Conservation (phyloP, 129 eudicot genomes). For the Lonicera japonica region DNA sequence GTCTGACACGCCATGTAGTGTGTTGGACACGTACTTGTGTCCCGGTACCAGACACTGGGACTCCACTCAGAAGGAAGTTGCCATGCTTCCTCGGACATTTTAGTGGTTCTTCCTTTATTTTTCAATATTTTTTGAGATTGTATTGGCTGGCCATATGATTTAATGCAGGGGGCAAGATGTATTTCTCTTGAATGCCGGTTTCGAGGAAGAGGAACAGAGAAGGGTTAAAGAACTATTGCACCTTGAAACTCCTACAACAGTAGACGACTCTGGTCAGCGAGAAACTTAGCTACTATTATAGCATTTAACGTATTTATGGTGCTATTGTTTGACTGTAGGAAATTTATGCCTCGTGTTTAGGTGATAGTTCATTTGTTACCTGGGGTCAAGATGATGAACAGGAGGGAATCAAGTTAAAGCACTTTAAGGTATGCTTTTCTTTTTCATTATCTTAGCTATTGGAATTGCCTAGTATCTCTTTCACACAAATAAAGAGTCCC, state of each 20-base stretch:
- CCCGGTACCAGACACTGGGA: too few relatives aligned
- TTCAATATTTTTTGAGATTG: background rate
- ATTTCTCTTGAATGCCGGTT: slow-evolving; percentile 60
- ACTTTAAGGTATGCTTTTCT: slow-evolving; percentile 66
- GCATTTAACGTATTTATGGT: background rate
- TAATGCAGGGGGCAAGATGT: slow-evolving; percentile 74
- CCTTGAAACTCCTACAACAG: slow-evolving; percentile 30
- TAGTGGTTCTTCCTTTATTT: background rate
- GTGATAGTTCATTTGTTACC: slow-evolving; percentile 37
- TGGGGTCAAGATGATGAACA: slow-evolving; percentile 67
- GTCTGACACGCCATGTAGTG: too few relatives aligned
- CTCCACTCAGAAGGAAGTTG: too few relatives aligned
- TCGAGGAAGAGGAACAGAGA: slow-evolving; percentile 54
- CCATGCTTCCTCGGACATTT: too few relatives aligned
- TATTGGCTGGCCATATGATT: background rate
- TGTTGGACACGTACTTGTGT: too few relatives aligned
- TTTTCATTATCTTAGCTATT: too few relatives aligned
- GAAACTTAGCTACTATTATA: background rate
- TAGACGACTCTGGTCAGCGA: slow-evolving; percentile 76
- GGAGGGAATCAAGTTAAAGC: slow-evolving; percentile 71
- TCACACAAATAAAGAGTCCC: too few relatives aligned
- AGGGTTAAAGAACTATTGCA: slow-evolving; percentile 64
- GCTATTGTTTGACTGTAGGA: background rate
- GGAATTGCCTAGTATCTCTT: too few relatives aligned
- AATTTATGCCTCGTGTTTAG: slow-evolving; percentile 17